These are phyloP conservation scores for Dothistroma septosporum DNA, from an alignment of 2,329 filamentous ascomycete species.

Conservation along the genomic window DNA sequence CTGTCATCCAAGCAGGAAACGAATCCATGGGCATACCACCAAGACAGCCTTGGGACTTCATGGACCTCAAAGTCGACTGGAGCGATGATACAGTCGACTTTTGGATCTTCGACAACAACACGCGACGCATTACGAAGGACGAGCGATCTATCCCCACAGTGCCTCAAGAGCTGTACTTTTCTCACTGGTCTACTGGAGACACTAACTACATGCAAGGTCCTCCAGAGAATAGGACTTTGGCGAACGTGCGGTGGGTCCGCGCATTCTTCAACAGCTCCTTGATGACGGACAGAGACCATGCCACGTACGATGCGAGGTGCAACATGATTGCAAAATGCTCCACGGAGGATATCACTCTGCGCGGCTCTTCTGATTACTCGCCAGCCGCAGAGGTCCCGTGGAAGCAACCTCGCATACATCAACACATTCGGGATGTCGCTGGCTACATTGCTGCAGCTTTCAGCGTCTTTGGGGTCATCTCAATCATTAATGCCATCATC, in stretches of 20 bases:
- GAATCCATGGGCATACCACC: constrained; percentile 31
- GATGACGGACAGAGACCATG: constrained; percentile 31
- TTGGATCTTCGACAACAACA: constrained; percentile 36
- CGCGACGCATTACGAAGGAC: constrained; percentile 29
- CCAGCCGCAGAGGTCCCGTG: constrained; percentile 18
- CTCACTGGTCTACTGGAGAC: constrained; percentile 50
- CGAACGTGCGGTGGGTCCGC: constrained; percentile 46
- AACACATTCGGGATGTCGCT: constrained; percentile 22
- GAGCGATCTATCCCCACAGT: constrained; percentile 38
- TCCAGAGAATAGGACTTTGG: constrained; percentile 38
- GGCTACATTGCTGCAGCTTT: constrained; percentile 29
- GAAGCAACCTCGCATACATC: constrained; percentile 12
- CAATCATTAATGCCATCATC: constrained; percentile 29
- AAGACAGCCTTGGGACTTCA: constrained; percentile 42
- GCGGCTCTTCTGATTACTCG: constrained; percentile 24
- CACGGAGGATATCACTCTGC: constrained; percentile 27
- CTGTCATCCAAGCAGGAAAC: constrained; percentile 28
- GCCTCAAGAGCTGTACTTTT: constrained; percentile 43
- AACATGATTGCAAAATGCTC: constrained; percentile 23
- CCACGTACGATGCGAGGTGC: constrained; percentile 15
- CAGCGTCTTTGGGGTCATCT: constrained; percentile 26
- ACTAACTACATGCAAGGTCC: constrained; percentile 45
- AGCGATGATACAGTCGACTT: constrained; percentile 41
- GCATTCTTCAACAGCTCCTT: constrained; percentile 50
- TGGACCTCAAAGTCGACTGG: constrained; percentile 49